A percentile compares a stretch with the other conserved stretches of the same genome.
Evolutionary conservation across 805 yeast genomes (phyloP).

Genomic region (Helenozyma rhizophorensis): DNA sequence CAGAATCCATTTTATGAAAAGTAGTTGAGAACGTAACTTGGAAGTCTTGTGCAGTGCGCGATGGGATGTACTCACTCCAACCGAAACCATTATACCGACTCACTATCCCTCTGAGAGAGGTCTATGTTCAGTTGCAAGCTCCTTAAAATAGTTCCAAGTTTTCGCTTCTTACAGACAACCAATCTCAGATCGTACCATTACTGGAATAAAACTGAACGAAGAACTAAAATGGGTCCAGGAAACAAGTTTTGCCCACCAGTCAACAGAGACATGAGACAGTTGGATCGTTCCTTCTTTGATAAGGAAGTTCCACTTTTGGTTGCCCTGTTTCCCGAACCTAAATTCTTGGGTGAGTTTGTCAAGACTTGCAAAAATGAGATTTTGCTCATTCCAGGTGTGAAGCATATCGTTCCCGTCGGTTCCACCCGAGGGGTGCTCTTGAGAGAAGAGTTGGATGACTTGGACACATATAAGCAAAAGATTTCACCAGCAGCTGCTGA

Average conservation of each 20-base stretch:
- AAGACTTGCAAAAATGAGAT: slow-evolving; percentile 55
- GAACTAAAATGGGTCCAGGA: slow-evolving; percentile 20
- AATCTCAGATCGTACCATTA: slow-evolving; percentile 1
- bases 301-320: slow-evolving; percentile 57
- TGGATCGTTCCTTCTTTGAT: slow-evolving; percentile 65
- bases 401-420: slow-evolving; percentile 52
- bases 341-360: slow-evolving; percentile 54
- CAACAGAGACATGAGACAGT: slow-evolving; percentile 55
- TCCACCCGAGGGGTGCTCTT: slow-evolving; percentile 55
- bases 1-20: slow-evolving; percentile 10
- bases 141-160: no score
- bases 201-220: slow-evolving; percentile 24
- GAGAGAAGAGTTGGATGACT: slow-evolving; percentile 43
- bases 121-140: no score
- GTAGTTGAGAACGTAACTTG: no score
- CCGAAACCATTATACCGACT: no score
- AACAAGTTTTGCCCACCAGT: slow-evolving; percentile 57
- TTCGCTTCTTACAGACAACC: no score
- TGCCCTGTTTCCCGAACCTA: slow-evolving; percentile 68
- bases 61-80: slow-evolving; percentile 6
- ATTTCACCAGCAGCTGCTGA: slow-evolving; percentile 41
- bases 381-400: slow-evolving; percentile 64
- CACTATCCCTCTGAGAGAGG: no score
- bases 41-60: slow-evolving; percentile 10
- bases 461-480: slow-evolving; percentile 32